A percentile compares a stretch with the other conserved stretches of the same genome.
Conservation (phyloP, 208 protist genomes). For the Zelonia costaricensis region DNA sequence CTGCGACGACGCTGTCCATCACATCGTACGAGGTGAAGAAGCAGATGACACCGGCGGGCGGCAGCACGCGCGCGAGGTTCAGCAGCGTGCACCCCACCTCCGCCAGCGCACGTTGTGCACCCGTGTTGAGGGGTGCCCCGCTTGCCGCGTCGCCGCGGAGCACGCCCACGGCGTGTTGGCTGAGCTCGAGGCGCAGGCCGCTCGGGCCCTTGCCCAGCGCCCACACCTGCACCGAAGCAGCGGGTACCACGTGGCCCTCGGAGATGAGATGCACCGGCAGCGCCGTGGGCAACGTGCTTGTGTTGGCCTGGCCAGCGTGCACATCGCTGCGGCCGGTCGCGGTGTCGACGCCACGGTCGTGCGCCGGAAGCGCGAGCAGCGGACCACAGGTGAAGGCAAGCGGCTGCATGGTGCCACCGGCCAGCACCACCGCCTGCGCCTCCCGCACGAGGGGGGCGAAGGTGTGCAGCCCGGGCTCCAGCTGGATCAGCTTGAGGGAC, state of each 20-base stretch:
- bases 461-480: conserved; percentile 70
- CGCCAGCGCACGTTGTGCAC: conserved; percentile 21
- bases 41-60: conserved; percentile 91
- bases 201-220: conserved; percentile 59
- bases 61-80: conserved; percentile 87
- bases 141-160: background rate
- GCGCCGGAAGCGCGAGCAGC: conserved; percentile 34
- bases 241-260: conserved; percentile 88
- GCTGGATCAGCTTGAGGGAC: conserved; percentile 56
- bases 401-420: conserved; percentile 95
- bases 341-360: background rate
- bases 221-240: conserved; percentile 73
- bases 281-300: no score
- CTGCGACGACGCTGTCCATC: conserved; percentile 55
- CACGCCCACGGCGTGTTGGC: conserved; percentile 23
- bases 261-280: conserved; percentile 43
- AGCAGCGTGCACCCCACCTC: conserved; percentile 80
- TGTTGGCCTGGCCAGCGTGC: no score
- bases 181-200: conserved; percentile 58
- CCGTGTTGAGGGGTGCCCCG: background rate
- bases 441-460: conserved; percentile 49
- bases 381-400: conserved; percentile 77
- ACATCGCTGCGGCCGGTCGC: background rate
- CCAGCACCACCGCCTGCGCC: conserved; percentile 72
- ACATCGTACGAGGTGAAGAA: conserved; percentile 95